Base-by-base conservation (phyloP, 1,139 yeast species). In the Trichomonascaceae sp. region DNA sequence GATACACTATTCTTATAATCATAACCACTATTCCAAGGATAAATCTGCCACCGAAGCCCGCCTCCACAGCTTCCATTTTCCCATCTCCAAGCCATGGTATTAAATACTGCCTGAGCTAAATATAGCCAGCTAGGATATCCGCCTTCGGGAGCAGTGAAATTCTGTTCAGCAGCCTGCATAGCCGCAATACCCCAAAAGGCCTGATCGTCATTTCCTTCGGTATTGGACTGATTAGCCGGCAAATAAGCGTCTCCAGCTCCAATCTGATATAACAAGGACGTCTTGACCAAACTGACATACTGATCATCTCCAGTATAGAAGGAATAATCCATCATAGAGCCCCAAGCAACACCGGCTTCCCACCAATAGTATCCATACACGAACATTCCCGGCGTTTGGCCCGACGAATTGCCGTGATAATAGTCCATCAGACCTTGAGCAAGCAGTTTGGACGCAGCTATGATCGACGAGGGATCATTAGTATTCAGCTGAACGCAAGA, bases 191-290 rank as follows among this genome's bases (percentile, higher is more conserved):
- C 96, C 96, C 96, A 89, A 61, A 88, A 85, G 0, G 88, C 95
- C 71, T 88, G 95, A 75, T 89, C 96, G 74, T 89, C 96, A 65
- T 89, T 89, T 66, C 96, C 96, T 69, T 87, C 95, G 8, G 88
- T 79, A 18, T 84, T 76, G 12, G 87, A 76, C 69, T 87, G 91
- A 68, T 85, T 85, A 53, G 81, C 70, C 1, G 96, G 96, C 68
- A 87, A 79, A 70, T 82, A 88, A 69, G 87, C 82, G 68, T 79
- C 71, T 66, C 82, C 78, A 18, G 75, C 72, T 27, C 96, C 96
- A 10, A 75, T 76, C 70, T 88, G 96, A 65, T 76, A 80, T 55
- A 79, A 68, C 58, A 89, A 65, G 3, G 90, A 85, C 27, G 76
- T 72, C 63, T 79, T 80, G 58, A 86, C 76, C 27, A 79, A 61